Evolutionary conservation across 1,139 yeast genomes (phyloP).

Genomic region (Geotrichum siamense): DNA sequence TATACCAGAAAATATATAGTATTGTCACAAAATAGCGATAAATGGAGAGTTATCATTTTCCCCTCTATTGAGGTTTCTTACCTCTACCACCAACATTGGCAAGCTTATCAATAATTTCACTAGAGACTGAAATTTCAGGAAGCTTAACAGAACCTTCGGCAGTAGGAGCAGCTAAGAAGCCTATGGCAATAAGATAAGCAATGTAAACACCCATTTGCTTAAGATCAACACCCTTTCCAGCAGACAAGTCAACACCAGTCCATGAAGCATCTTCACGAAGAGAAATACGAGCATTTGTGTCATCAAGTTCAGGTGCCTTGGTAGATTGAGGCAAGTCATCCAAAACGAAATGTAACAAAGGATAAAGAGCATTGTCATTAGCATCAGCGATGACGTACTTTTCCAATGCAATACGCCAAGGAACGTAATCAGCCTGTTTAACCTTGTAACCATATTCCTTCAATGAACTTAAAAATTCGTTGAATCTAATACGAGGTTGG

Average conservation of each 20-base stretch:
- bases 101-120: constrained; percentile 57
- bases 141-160: constrained; percentile 40
- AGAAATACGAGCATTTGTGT: constrained; percentile 61
- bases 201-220: constrained; percentile 68
- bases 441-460: constrained; percentile 66
- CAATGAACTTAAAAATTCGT: constrained; percentile 62
- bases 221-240: constrained; percentile 65
- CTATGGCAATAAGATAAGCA: constrained; percentile 69
- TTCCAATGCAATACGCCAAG: constrained; percentile 75
- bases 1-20: neutral
- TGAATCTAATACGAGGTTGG: constrained; percentile 82
- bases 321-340: constrained; percentile 87
- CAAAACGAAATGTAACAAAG: constrained; percentile 85
- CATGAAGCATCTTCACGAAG: constrained; percentile 52
- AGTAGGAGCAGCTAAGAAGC: constrained; percentile 63
- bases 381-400: constrained; percentile 62
- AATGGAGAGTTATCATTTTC: too few species aligned
- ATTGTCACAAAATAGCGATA: neutral
- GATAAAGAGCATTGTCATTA: constrained; percentile 81
- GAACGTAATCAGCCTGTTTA: constrained; percentile 54
- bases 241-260: constrained; percentile 59
- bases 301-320: constrained; percentile 93
- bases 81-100: constrained; percentile 84
- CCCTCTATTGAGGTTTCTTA: constrained; percentile 11
- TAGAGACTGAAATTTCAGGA: constrained; percentile 52